A percentile compares a stretch with the other conserved stretches of the same genome.
Conservation (phyloP, 192 early-diverging fungal genomes). For the Gonapodya sp. region DNA sequence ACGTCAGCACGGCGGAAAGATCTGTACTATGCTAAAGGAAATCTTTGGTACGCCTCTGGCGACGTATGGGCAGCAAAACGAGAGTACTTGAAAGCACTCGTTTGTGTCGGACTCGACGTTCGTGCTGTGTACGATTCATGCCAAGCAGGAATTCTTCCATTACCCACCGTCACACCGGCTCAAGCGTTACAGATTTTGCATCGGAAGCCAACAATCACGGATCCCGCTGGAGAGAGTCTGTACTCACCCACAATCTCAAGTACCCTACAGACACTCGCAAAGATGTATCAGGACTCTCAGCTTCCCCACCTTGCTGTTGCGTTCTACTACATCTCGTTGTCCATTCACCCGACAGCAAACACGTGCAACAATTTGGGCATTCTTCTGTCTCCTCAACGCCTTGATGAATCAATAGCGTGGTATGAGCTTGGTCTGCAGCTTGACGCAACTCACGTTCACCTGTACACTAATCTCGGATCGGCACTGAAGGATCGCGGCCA, state of each 20-base stretch:
- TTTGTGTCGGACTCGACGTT: slow-evolving; percentile 42
- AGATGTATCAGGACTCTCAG: slow-evolving; percentile 74
- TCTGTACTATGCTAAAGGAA: slow-evolving; percentile 79
- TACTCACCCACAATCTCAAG: slow-evolving; percentile 46
- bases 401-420: slow-evolving; percentile 71
- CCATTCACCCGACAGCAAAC: slow-evolving; percentile 71
- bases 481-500: slow-evolving; percentile 84
- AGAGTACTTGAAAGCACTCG: slow-evolving; percentile 77
- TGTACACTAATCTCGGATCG: slow-evolving; percentile 90
- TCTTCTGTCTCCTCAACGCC: slow-evolving; percentile 55
- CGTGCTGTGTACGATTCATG: slow-evolving; percentile 31
- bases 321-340: slow-evolving; percentile 74
- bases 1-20: slow-evolving; percentile 56
- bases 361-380: slow-evolving; percentile 90
- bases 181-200: slow-evolving; percentile 30
- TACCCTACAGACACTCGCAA: slow-evolving; percentile 74
- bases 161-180: slow-evolving; percentile 20
- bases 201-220: slow-evolving; percentile 26
- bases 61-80: slow-evolving; percentile 57
- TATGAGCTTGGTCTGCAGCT: slow-evolving; percentile 77
- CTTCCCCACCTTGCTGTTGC: slow-evolving; percentile 60
- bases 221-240: slow-evolving; percentile 10
- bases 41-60: slow-evolving; percentile 66
- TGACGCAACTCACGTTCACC: slow-evolving; percentile 73
- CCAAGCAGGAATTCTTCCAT: slow-evolving; percentile 51